Evolutionary conservation across 2,329 filamentous ascomycete genomes (phyloP), one percentile per base, ranked within the genome.

Genomic region (Trichoderma guizhouense): DNA sequence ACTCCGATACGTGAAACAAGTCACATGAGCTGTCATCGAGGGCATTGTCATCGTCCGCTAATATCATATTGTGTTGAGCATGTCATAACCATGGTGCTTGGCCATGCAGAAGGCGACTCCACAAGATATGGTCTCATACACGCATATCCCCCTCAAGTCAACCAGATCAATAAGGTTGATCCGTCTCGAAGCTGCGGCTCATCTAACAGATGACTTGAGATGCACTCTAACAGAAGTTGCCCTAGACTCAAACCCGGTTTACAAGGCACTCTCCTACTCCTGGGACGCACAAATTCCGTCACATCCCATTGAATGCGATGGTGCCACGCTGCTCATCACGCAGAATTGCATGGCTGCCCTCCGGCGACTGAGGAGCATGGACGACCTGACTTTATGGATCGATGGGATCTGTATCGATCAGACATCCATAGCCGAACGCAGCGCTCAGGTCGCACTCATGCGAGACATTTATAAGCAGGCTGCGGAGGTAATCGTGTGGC

Each of bases 381-480:
- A 11, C 55, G 57, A 69, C 61, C 67, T 69, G 39, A 53, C 36
- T 21, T 62, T 69, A 30, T 68, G 39, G 28, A 53, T 62, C 21
- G 57, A 69, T 69, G 39, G 39, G 11, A 69, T 36, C 21, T 60
- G 55, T 14, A 61, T 69, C 36, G 36, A 69, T 51, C 36, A 60
- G 55, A 60, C 65, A 18, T 69, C 18, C 12, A 51, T n/a, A 69
- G 28, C 65, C 36, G 36, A 69, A 60, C 36, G 55, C 26, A 53
- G 67, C 67, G 57, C 67, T 26, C 21, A 69, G 21, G 57, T 69
- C 8, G 57, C 57, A 69, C 67, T 53, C 15, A 62, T 36, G 57
- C 39, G 66, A 69, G 57, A 69, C 66, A 69, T 69, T 61, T 53
- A 53, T 28, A 47, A 61, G 39, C n/a, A 53, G 15, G 57, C 21